phyloP scores from a whole-genome alignment of 129 eudicot species.

The Lonicera japonica region DNA sequence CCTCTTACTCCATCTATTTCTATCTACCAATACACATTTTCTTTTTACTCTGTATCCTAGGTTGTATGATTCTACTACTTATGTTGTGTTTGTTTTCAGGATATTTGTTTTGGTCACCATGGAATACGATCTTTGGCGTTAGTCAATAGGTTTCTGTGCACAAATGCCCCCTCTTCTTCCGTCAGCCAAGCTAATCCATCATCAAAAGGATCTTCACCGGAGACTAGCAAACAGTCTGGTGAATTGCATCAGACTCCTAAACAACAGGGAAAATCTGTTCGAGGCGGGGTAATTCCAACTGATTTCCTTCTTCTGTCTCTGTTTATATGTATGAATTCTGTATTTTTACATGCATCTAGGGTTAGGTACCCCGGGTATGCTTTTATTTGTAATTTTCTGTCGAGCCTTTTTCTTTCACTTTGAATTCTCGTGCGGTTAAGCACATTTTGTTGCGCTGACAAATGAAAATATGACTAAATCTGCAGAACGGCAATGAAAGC shows the following conservation, averaged over 20 bases:
- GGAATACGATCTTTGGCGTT: constrained; percentile 18
- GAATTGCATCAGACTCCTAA: constrained; percentile 43
- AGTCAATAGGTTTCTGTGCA: constrained; percentile 41
- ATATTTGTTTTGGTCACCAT: constrained; percentile 2
- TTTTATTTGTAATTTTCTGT: background rate
- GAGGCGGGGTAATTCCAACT: constrained; percentile 60
- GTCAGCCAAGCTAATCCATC: constrained; percentile 24
- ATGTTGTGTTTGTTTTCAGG: constrained; percentile 18
- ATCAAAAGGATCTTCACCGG: constrained; percentile 25
- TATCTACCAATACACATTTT: background rate
- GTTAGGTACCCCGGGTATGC: background rate
- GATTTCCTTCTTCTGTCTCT: background rate
- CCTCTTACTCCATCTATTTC: background rate
- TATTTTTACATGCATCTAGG: background rate
- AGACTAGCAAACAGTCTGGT: constrained; percentile 30
- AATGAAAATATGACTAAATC: too few species aligned
- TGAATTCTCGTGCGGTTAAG: too few species aligned
- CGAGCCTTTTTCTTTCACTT: background rate
- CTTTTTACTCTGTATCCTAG: background rate
- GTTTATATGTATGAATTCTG: background rate
- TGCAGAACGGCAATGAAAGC: too few species aligned
- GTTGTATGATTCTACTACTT: background rate
- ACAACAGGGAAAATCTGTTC: constrained; percentile 64
- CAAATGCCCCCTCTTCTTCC: constrained; percentile 22
- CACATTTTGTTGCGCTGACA: too few species aligned